Evolutionary conservation across 2,329 filamentous ascomycete species (phyloP).

Genomic region (Chalaropsis thielavioides): DNA sequence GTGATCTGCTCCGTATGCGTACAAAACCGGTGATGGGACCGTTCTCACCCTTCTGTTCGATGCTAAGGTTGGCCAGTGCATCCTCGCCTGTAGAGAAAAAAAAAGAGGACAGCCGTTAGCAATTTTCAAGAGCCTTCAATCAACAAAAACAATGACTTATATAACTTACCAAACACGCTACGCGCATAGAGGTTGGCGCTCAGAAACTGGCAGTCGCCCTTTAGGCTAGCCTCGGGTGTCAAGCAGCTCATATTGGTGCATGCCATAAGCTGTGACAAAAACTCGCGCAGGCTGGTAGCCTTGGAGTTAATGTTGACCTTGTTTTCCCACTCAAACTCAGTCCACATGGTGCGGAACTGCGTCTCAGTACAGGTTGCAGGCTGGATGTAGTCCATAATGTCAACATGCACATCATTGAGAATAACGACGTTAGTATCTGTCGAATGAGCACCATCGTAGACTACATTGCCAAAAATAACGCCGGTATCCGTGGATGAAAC

Average conservation of each 20-base stretch:
- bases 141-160: background rate
- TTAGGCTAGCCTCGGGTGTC: slow-evolving; percentile 88
- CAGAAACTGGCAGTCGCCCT: slow-evolving; percentile 95
- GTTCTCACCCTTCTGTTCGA: slow-evolving; percentile 92
- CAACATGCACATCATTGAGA: slow-evolving; percentile 91
- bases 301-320: slow-evolving; percentile 99
- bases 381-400: slow-evolving; percentile 99
- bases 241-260: slow-evolving; percentile 98
- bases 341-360: slow-evolving; percentile 99
- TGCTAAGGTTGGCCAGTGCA: slow-evolving; percentile 89
- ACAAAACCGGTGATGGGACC: slow-evolving; percentile 95
- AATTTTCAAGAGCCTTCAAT: background rate
- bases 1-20: slow-evolving; percentile 89
- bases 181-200: slow-evolving; percentile 93
- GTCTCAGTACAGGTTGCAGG: slow-evolving; percentile 93
- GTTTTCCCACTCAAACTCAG: slow-evolving; percentile 99
- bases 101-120: slow-evolving; percentile 11
- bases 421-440: slow-evolving; percentile 96
- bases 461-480: slow-evolving; percentile 96
- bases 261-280: slow-evolving; percentile 88
- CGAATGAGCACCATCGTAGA: slow-evolving; percentile 86
- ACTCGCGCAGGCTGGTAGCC: slow-evolving; percentile 78
- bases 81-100: slow-evolving; percentile 61
- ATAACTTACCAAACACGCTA: slow-evolving; percentile 85
- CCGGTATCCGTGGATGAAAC: slow-evolving; percentile 96